Conservation (phyloP, 495 filamentous ascomycete species). For the Lindgomyces ingoldianus region DNA sequence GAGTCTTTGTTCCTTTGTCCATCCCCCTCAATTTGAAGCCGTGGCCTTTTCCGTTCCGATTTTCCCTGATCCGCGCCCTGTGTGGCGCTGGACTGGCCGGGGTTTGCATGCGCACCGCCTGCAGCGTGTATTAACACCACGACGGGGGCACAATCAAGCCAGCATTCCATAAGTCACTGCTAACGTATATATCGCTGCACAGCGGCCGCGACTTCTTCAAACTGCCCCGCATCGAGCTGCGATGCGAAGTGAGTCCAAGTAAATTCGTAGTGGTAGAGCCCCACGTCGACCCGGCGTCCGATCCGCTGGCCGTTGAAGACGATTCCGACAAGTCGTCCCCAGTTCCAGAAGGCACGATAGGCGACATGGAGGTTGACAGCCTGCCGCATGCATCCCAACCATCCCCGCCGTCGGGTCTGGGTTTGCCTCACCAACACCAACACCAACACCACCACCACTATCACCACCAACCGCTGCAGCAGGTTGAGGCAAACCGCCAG, state of each 20-base stretch:
- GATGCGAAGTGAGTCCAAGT: slow-evolving; percentile 25
- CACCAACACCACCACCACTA: slow-evolving; percentile 15
- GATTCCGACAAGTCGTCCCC: slow-evolving; percentile 10
- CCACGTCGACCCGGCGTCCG: slow-evolving; percentile 6
- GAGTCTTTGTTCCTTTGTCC: slow-evolving; percentile 6
- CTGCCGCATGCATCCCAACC: slow-evolving; percentile 24
- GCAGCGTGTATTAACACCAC: slow-evolving; percentile 23
- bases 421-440: slow-evolving; percentile 1
- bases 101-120: slow-evolving; percentile 23
- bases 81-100: slow-evolving; percentile 28
- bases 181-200: slow-evolving; percentile 12
- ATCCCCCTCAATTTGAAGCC: not conserved
- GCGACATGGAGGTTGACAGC: slow-evolving; percentile 33
- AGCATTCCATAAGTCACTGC: not conserved
- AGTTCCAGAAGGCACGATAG: not conserved
- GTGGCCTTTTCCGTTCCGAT: not conserved
- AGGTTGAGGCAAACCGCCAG: slow-evolving; percentile 23
- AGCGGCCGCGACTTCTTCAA: slow-evolving; percentile 38
- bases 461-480: slow-evolving; percentile 26
- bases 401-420: slow-evolving; percentile 14
- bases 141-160: slow-evolving; percentile 6
- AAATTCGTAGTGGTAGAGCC: slow-evolving; percentile 16
- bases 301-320: slow-evolving; percentile 21
- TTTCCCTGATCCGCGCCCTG: not conserved
- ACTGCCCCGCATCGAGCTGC: slow-evolving; percentile 32